Evolutionary conservation across 2,329 filamentous ascomycete species (phyloP), one percentile per base, ranked within the genome.

Genomic region (Penicillium sp.): DNA sequence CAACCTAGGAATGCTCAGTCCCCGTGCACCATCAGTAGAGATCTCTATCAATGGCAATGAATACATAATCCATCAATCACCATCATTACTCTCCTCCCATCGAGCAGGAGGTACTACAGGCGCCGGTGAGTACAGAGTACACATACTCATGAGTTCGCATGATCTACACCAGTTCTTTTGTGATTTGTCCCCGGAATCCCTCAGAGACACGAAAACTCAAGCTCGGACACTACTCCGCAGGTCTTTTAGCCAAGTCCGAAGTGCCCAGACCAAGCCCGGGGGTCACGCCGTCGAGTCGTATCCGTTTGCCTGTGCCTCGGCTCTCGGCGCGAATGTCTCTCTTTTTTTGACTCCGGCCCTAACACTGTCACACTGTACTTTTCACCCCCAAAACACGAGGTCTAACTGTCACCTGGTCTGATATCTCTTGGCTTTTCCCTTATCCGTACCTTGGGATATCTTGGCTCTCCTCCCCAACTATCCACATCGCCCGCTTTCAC

Each of bases 1-100:
- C 52, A 87, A 91, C 65, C 85, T 97, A 10, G 94, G 93, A 68
- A 94, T 97, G 74, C 77, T 97, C 60, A 88, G 96, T 71, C 78
- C 88, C 16, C 85, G 83, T 61, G 85, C 89, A 10, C 71, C 81
- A 1, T 74, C 77, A 2, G 72, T 97, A 35, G 83, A 90, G 12
- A 70, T 96, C 56, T 81, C 81, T 33, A 82, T 97, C 58, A 84
- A 79, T 52, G 86, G 81, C 53, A 81, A 80, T 50, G 89, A 96
- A 67, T 85, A 91, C 56, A 84, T 82, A 33, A 88, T 97, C 64
- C 82, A 86, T 59, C 94, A 97, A 73, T 96, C 91, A 1, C 93
- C 91, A 0, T 84, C 86, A 10, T 80, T 97, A 10, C 82, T 99
- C 36, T 86, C 86, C 1, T 96, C 91, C 1, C 83, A 86, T 59